Percentiles rank a stretch among this genome's conserved stretches.
Conservation (phyloP, 345 rosid genomes). For the Cardamine occulta region DNA sequence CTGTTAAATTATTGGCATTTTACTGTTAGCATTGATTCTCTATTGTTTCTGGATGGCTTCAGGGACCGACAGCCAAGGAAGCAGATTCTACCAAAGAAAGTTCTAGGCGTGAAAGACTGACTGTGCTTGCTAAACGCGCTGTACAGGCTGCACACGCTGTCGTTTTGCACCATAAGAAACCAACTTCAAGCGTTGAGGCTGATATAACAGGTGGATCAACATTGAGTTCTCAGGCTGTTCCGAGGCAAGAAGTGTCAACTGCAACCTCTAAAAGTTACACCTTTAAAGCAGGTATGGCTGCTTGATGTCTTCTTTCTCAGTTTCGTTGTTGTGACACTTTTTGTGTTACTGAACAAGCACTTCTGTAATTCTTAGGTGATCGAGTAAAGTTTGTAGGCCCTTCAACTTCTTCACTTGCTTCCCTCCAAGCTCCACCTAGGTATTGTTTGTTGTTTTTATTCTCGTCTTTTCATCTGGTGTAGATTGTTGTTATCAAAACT, state of each 20-base stretch:
- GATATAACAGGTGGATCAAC: conserved; percentile 87
- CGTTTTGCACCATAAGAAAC: conserved; percentile 67
- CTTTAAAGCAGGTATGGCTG: conserved; percentile 68
- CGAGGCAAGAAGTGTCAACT: conserved; percentile 87
- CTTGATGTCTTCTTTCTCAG: not conserved
- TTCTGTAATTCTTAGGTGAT: conserved; percentile 65
- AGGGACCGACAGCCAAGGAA: conserved; percentile 73
- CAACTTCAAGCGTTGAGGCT: conserved; percentile 94
- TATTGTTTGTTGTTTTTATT: conserved; percentile 39
- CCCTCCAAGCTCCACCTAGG: conserved; percentile 58
- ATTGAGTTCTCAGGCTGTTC: conserved; percentile 66
- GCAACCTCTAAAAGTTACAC: conserved; percentile 83
- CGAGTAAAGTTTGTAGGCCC: conserved; percentile 76
- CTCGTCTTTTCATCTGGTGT: conserved; percentile 12
- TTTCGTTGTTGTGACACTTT: conserved; percentile 27
- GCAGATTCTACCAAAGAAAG: conserved; percentile 65
- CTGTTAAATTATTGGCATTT: conserved; percentile 12
- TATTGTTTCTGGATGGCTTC: conserved; percentile 38
- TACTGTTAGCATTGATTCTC: conserved; percentile 16
- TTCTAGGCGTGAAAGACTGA: conserved; percentile 64
- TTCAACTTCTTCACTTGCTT: conserved; percentile 50
- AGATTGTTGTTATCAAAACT: conserved; percentile 12
- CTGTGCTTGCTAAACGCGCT: conserved; percentile 58
- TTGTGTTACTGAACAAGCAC: conserved; percentile 27
- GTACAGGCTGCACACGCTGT: conserved; percentile 56